Percentiles rank a stretch among this genome's conserved stretches.
Evolutionary conservation across 2,329 filamentous ascomycete species (phyloP).

Genomic region (Aspergillus niger): DNA sequence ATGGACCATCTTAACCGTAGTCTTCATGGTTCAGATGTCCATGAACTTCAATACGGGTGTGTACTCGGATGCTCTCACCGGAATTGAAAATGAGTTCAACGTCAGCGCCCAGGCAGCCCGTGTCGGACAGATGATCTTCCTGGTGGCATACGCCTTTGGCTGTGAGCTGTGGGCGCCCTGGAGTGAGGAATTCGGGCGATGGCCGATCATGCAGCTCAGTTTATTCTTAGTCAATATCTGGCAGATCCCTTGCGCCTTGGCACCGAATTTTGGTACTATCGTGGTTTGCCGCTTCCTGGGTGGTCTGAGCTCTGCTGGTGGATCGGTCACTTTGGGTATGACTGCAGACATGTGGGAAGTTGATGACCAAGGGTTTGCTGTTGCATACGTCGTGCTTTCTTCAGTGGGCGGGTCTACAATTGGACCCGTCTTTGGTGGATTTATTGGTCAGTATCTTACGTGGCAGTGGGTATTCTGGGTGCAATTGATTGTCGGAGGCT

Average conservation of each 20-base stretch:
- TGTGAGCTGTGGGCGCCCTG: slow-evolving; percentile 88
- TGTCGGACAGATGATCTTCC: slow-evolving; percentile 74
- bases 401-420: slow-evolving; percentile 76
- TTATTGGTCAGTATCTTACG: slow-evolving; percentile 64
- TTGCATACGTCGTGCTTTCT: slow-evolving; percentile 75
- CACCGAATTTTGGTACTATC: slow-evolving; percentile 70
- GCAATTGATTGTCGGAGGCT: slow-evolving; percentile 75
- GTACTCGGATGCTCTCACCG: slow-evolving; percentile 68
- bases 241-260: slow-evolving; percentile 71
- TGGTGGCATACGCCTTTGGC: slow-evolving; percentile 79
- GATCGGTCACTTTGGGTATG: slow-evolving; percentile 74
- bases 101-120: slow-evolving; percentile 70
- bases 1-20: slow-evolving; percentile 71
- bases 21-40: slow-evolving; percentile 72
- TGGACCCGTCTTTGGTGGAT: slow-evolving; percentile 77
- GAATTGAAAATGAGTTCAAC: slow-evolving; percentile 67
- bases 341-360: slow-evolving; percentile 73
- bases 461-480: slow-evolving; percentile 87
- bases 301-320: slow-evolving; percentile 70
- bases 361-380: slow-evolving; percentile 73
- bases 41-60: slow-evolving; percentile 80
- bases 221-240: slow-evolving; percentile 76
- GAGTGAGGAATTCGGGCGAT: slow-evolving; percentile 80
- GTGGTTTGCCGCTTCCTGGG: slow-evolving; percentile 71
- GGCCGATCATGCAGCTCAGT: slow-evolving; percentile 71